Base-by-base conservation (phyloP, 2,329 filamentous ascomycete species). In the Penicillium sclerotigenum region DNA sequence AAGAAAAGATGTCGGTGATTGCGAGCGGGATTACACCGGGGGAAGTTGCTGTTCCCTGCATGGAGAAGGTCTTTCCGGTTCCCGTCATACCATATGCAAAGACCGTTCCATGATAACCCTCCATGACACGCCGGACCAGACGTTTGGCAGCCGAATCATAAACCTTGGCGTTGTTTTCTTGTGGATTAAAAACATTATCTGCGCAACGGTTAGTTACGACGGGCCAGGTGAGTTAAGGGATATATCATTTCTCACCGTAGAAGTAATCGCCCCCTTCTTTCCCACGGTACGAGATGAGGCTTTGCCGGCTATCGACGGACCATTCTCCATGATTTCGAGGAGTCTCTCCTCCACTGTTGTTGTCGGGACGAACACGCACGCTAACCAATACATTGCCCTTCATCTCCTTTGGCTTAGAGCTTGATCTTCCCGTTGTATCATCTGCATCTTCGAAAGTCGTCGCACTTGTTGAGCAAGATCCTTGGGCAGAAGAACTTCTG, bases 81-180 rank as follows among this genome's bases (percentile, higher is more conserved):
- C 94, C 94, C 4, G 94, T 99, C 92, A 97, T 97, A 70, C 94
- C 94, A 73, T 99, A 99, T 18, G 93, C 93, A 72, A 99, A 97
- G 24, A 99, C 94, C 1, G 94, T 99, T 57, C 93, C 94, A 69
- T 97, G 93, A 72, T 97, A 99, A 40, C 94, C 94, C 78, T 99
- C 94, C 94, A 99, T 99, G 47, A 99, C 94, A 67, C 94, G 84
- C 65, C 94, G 88, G 45, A 99, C 94, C 49, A 99, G 81, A 59
- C 94, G 88, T 76, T 97, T 97, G 41, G 94, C 94, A 43, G 86
- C 90, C 60, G 93, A 87, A 75, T 99, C 94, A 72, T 99, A 99
- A 10, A 99, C 94, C 71, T 88, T 88, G 51, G 90, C 86, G 71
- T 99, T 99, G 72, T 97, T 90, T 71, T 99, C 93, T 71, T 95